Conservation (phyloP, 2,329 filamentous ascomycete genomes). For the Aspergillus sp. region DNA sequence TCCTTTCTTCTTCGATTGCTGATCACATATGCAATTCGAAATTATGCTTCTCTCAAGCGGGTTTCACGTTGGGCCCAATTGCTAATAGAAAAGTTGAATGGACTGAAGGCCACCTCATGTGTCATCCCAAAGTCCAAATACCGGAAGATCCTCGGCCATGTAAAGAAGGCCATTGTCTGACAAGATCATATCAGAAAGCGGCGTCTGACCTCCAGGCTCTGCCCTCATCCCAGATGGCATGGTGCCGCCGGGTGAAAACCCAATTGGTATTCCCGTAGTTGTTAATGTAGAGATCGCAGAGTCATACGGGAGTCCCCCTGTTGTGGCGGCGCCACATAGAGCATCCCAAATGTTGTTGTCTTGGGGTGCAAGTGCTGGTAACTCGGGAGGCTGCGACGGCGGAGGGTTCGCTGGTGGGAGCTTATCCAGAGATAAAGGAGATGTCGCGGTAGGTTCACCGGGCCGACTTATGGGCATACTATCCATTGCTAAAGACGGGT, state of each 20-base stretch:
- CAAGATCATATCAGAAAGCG: conserved; percentile 33
- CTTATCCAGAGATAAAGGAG: conserved; percentile 26
- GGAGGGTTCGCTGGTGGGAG: conserved; percentile 13
- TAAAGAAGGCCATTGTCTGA: conserved; percentile 35
- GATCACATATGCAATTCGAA: neutral
- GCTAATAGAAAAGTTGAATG: neutral
- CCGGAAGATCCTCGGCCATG: conserved; percentile 34
- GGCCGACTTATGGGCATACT: conserved; percentile 6
- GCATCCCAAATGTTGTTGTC: conserved; percentile 31
- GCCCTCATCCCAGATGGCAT: conserved; percentile 20
- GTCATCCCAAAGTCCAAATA: conserved; percentile 34
- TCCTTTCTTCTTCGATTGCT: neutral
- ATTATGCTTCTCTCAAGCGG: too few species aligned
- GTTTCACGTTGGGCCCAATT: too few species aligned
- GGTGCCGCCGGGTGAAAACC: conserved; percentile 31
- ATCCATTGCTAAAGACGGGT: conserved; percentile 9
- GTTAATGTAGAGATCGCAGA: conserved; percentile 33
- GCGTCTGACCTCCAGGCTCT: conserved; percentile 26
- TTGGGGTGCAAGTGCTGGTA: conserved; percentile 10
- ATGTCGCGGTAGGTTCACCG: conserved; percentile 16
- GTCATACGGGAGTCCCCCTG: conserved; percentile 26
- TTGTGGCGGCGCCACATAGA: conserved; percentile 23
- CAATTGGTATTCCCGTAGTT: conserved; percentile 33
- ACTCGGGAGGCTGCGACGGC: conserved; percentile 14
- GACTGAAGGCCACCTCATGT: conserved; percentile 8